Conservation (phyloP, 108 stramenopile species). For the Skeletonema grethae region DNA sequence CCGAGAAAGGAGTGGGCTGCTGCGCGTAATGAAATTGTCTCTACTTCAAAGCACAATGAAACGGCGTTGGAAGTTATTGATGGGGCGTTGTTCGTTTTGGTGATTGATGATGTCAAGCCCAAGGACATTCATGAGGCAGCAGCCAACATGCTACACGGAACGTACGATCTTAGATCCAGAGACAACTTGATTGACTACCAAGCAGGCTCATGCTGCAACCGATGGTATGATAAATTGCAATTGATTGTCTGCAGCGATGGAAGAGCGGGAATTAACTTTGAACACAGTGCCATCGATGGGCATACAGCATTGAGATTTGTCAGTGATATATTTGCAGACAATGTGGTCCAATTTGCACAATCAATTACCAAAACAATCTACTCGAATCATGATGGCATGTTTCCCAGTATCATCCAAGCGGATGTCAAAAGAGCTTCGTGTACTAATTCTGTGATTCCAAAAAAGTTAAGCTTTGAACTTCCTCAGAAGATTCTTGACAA, state of each 20-base stretch:
- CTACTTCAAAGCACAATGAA: constrained; percentile 51
- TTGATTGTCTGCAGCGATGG: constrained; percentile 50
- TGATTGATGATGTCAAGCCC: constrained; percentile 76
- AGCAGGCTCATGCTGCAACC: constrained; percentile 79
- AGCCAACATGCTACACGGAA: constrained; percentile 88
- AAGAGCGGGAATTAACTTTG: constrained; percentile 76
- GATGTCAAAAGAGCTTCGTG: constrained; percentile 57
- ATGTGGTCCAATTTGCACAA: constrained; percentile 82
- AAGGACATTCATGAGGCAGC: constrained; percentile 74
- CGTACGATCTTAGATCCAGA: constrained; percentile 55
- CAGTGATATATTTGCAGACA: constrained; percentile 85
- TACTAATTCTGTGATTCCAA: constrained; percentile 60
- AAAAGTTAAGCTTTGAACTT: constrained; percentile 75
- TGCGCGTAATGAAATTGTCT: constrained; percentile 57
- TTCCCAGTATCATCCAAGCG: constrained; percentile 71
- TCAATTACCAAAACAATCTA: constrained; percentile 84
- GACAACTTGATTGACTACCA: constrained; percentile 51
- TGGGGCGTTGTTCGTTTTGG: constrained; percentile 83
- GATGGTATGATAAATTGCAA: constrained; percentile 92
- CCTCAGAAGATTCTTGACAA: constrained; percentile 56
- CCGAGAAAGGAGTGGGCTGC: constrained; percentile 78
- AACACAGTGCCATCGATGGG: constrained; percentile 81
- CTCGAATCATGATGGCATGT: constrained; percentile 35
- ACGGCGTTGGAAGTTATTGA: constrained; percentile 72
- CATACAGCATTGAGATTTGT: constrained; percentile 88